A percentile compares a stretch with the other conserved stretches of the same genome.
Conservation (phyloP, 2,329 filamentous ascomycete species). For the Coniochaeta ligniaria region DNA sequence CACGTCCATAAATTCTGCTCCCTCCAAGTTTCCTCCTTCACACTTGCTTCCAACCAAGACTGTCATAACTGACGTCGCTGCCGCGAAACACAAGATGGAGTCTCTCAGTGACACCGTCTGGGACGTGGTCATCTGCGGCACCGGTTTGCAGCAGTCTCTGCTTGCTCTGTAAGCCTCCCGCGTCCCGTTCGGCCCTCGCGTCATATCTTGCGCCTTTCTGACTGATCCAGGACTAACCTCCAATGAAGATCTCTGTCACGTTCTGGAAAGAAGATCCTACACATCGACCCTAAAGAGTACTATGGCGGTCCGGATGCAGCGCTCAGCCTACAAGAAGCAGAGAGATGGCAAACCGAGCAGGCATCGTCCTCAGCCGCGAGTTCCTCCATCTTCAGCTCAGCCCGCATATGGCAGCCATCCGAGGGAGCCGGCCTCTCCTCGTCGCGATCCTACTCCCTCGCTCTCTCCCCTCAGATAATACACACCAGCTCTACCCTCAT, state of each 20-base stretch:
- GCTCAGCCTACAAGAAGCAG: constrained; percentile 74
- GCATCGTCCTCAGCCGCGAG: constrained; percentile 19
- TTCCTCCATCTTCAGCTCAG: constrained; percentile 24
- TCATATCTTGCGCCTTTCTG: constrained; percentile 39
- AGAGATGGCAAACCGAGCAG: constrained; percentile 58
- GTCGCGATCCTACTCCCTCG: constrained; percentile 72
- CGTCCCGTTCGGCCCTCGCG: neutral
- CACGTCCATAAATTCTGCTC: constrained; percentile 2
- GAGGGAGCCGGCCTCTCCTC: constrained; percentile 41
- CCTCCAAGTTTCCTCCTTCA: constrained; percentile 1
- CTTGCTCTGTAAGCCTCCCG: constrained; percentile 61
- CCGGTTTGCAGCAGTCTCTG: constrained; percentile 70
- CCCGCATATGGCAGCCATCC: constrained; percentile 28
- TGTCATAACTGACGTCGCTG: neutral
- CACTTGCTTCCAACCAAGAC: constrained; percentile 3
- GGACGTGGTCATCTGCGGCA: constrained; percentile 76
- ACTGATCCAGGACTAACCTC: constrained; percentile 57
- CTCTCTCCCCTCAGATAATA: constrained; percentile 78
- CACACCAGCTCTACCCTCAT: constrained; percentile 77
- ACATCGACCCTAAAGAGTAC: constrained; percentile 80
- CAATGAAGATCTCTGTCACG: constrained; percentile 77
- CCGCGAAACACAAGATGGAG: constrained; percentile 49
- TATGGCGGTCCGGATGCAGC: constrained; percentile 85
- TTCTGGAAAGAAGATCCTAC: constrained; percentile 84
- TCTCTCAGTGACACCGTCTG: constrained; percentile 65